Conservation (phyloP, 768 basidiomycete genomes). For the Collybia mongolica region DNA sequence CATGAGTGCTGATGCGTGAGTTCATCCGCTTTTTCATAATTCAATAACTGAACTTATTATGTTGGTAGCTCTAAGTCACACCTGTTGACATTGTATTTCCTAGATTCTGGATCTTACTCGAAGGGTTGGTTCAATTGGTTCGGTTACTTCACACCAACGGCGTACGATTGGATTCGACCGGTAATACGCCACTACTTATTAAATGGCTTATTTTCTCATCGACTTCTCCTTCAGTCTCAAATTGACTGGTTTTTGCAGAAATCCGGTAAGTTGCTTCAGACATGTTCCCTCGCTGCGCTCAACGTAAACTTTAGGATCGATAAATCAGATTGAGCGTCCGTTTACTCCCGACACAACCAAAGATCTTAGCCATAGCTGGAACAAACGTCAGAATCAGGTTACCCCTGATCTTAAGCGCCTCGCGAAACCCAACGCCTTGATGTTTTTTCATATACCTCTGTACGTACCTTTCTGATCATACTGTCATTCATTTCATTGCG, state of each 20-base stretch:
- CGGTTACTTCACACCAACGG: conserved; percentile 63
- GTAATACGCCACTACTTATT: conserved; percentile 28
- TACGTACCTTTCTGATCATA: conserved; percentile 31
- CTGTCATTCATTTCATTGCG: not conserved
- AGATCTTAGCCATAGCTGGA: conserved; percentile 70
- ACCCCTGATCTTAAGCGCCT: conserved; percentile 53
- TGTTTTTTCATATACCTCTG: conserved; percentile 99
- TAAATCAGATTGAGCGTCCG: conserved; percentile 76
- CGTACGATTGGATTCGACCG: conserved; percentile 84
- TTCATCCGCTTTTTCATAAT: conserved; percentile 15
- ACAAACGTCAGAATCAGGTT: conserved; percentile 58
- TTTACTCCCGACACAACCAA: conserved; percentile 75
- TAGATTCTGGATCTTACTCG: conserved; percentile 84
- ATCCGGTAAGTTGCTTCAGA: conserved; percentile 45
- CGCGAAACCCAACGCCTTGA: conserved; percentile 92
- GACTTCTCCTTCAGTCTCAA: conserved; percentile 51
- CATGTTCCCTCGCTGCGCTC: not conserved
- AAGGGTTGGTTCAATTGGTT: conserved; percentile 59
- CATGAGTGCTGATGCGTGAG: conserved; percentile 79
- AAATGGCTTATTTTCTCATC: not conserved
- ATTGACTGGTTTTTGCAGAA: conserved; percentile 90
- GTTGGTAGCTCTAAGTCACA: conserved; percentile 74
- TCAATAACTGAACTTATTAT: not conserved
- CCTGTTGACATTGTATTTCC: conserved; percentile 86
- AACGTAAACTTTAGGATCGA: conserved; percentile 38